Base-by-base conservation (phyloP, 1,284 basidiomycete species). In the Kwoniella shivajii region DNA sequence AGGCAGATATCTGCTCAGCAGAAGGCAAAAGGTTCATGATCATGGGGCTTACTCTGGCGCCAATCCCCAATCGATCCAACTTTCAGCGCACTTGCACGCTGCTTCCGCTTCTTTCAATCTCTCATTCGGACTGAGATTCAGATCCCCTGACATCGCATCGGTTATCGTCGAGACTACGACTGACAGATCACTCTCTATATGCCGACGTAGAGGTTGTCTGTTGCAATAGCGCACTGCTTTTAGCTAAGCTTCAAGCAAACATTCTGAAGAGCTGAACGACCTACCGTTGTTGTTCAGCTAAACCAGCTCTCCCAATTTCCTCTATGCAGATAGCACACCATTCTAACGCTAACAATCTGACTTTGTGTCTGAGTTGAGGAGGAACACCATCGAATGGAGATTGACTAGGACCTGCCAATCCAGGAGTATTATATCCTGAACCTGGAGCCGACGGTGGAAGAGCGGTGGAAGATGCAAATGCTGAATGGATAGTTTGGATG, bases 321-420 rank as follows among this genome's bases (percentile, higher is more conserved):
- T 93, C 89, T 0, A 89, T 88, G 0, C 84, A 86, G 54, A 92
- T 92, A n/a, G 85, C 82, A 27, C 91, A 79, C 76, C 91, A 91
- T 64, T 92, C 89, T 41, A 91, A 82, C n/a, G 68, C 66, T 66
- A 72, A 67, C 27, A 74, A 56, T n/a, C 69, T 63, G 52, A 68
- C 63, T 37, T 59, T 63, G 51, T 64, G 63, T 6, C 64, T 51
- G 18, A 71, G n/a, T 24, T 55, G 48, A 34, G 54, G 59, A 22
- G 51, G 57, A 16, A 66, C 64, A 16, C 41, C 29, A 36, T 49
- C 26, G 33, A 47, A 42, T 27, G 20, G 16, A 34, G 20, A 48
- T 1, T 45, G 55, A 18, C 49, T 44, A 6, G 49, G 33, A 9
- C 39, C 50, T 16, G 31, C 4, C 82, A 73, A 0, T 6, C 81